Conservation (phyloP, 768 basidiomycete species). For the Hemileccinum impolitum region DNA sequence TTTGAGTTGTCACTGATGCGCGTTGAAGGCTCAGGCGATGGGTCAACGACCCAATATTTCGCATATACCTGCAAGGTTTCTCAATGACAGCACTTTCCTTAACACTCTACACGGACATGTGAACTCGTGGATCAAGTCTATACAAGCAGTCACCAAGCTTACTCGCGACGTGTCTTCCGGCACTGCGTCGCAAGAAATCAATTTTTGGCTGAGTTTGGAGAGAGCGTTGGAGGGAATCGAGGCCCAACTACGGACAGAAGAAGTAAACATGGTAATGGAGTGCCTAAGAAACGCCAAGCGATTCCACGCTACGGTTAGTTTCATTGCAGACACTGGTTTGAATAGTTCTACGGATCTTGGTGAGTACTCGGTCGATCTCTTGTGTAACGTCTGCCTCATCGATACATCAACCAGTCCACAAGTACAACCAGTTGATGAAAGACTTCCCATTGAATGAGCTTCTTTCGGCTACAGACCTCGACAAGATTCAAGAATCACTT, state of each 20-base stretch:
- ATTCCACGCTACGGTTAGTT: constrained; percentile 95
- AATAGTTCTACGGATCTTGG: constrained; percentile 91
- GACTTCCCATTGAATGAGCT: constrained; percentile 98
- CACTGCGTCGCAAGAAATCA: constrained; percentile 97
- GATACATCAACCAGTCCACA: constrained; percentile 66
- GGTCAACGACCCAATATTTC: constrained; percentile 70
- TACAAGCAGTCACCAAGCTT: constrained; percentile 96
- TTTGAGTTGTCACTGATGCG: constrained; percentile 30
- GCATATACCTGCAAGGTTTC: constrained; percentile 65
- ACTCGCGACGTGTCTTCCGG: constrained; percentile 89
- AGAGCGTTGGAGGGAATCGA: constrained; percentile 92
- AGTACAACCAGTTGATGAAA: constrained; percentile 98
- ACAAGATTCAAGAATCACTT: constrained; percentile 90
- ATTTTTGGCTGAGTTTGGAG: constrained; percentile 97
- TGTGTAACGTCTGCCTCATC: background rate
- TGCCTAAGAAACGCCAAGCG: constrained; percentile 94
- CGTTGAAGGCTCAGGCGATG: constrained; percentile 41
- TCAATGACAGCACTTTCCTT: constrained; percentile 88
- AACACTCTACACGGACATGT: constrained; percentile 92
- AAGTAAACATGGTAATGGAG: constrained; percentile 91
- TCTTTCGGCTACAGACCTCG: constrained; percentile 92
- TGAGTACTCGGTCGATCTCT: constrained; percentile 31
- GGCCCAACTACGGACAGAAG: constrained; percentile 84
- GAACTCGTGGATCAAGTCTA: constrained; percentile 97
- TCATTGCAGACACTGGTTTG: constrained; percentile 95